These are phyloP conservation scores for Articulospora tetracladia DNA, from an alignment of 495 filamentous ascomycete genomes.

Conservation along the genomic window DNA sequence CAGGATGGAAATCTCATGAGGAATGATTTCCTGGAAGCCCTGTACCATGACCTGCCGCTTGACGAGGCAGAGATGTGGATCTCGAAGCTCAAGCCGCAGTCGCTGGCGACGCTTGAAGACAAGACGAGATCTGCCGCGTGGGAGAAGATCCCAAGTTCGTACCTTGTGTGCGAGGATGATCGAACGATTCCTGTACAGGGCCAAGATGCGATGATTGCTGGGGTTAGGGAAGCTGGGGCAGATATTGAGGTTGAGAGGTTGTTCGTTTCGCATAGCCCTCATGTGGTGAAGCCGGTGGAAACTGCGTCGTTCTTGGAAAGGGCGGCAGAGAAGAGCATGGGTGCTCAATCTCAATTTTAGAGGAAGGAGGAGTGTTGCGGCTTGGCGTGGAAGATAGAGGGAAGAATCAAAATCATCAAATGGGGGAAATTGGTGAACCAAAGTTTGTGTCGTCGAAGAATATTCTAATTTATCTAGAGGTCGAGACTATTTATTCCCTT, in stretches of 20 bases:
- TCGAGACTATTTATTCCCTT: too few species aligned
- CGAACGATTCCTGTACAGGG: conserved; percentile 28
- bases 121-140: conserved; percentile 33
- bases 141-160: conserved; percentile 36
- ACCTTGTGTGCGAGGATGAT: conserved; percentile 40
- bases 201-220: conserved; percentile 29
- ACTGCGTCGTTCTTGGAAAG: conserved; percentile 17
- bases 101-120: conserved; percentile 10
- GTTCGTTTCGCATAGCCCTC: conserved; percentile 31
- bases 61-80: conserved; percentile 5
- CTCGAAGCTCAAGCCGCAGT: conserved; percentile 11
- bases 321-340: conserved; percentile 15
- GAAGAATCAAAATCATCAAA: too few species aligned
- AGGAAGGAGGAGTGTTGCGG: too few species aligned
- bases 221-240: conserved; percentile 11
- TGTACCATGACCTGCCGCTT: conserved; percentile 17
- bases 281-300: conserved; percentile 25
- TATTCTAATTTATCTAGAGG: too few species aligned
- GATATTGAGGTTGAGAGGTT: conserved; percentile 17
- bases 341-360: too few species aligned
- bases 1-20: conserved; percentile 7
- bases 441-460: too few species aligned
- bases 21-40: not conserved
- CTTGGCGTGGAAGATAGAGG: too few species aligned
- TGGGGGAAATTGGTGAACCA: too few species aligned